A percentile compares a stretch with the other conserved stretches of the same genome.
These are phyloP conservation scores for Monosporozyma aquatica DNA, from an alignment of 805 yeast species.

Conservation along the genomic window DNA sequence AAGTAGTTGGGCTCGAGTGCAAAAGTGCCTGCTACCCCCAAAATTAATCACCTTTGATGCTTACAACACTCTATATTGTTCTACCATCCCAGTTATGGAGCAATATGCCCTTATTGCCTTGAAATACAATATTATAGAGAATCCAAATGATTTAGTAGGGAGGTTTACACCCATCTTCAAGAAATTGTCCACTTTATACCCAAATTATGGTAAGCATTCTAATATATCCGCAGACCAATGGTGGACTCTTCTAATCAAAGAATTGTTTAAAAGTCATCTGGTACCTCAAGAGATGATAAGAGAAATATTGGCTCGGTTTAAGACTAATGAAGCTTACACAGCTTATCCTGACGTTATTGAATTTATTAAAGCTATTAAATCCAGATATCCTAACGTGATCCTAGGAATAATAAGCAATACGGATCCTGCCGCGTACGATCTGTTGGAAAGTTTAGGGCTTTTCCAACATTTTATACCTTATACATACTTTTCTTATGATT, in stretches of 20 bases:
- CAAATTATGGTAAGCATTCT: conserved; percentile 52
- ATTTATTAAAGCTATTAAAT: conserved; percentile 31
- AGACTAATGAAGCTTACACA: conserved; percentile 42
- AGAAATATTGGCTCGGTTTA: conserved; percentile 41
- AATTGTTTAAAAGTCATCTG: conserved; percentile 33
- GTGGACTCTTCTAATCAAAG: conserved; percentile 49
- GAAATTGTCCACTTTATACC: conserved; percentile 34
- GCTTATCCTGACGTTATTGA: conserved; percentile 47
- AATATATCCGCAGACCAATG: conserved; percentile 35
- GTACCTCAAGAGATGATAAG: conserved; percentile 34
- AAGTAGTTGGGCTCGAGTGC: conserved; percentile 8
- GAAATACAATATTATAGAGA: conserved; percentile 35
- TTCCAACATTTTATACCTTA: conserved; percentile 32
- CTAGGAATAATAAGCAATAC: conserved; percentile 51
- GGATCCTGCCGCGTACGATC: conserved; percentile 42
- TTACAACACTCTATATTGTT: conserved; percentile 55
- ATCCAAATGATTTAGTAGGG: conserved; percentile 19
- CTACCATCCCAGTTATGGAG: conserved; percentile 43
- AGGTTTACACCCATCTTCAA: conserved; percentile 31
- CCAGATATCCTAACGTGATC: conserved; percentile 27
- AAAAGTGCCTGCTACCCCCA: conserved; percentile 25
- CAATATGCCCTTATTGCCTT: conserved; percentile 44
- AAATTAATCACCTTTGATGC: conserved; percentile 55
- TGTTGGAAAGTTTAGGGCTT: conserved; percentile 41
- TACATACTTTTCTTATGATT: conserved; percentile 48